Evolutionary conservation across 75 land plant genomes (phyloP).

Genomic region (Pinus albicaulis): DNA sequence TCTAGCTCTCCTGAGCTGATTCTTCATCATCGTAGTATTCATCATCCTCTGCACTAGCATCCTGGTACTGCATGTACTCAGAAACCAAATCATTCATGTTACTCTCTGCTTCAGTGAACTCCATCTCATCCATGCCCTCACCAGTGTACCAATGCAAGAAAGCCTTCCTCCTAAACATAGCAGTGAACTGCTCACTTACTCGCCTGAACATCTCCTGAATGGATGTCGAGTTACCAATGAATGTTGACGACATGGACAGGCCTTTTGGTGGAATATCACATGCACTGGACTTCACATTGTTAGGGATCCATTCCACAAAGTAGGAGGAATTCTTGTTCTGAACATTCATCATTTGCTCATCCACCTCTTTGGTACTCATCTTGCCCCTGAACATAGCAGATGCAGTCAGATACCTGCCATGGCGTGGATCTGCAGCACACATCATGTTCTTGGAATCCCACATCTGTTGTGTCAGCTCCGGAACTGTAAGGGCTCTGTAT

Average conservation of each 20-base stretch:
- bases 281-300: slow-evolving; percentile 43
- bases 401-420: slow-evolving; percentile 43
- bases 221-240: slow-evolving; percentile 31
- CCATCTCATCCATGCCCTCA: too few relatives aligned
- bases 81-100: slow-evolving; percentile 43
- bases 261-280: slow-evolving; percentile 43
- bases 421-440: slow-evolving; percentile 57
- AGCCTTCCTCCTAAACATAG: slow-evolving; percentile 27
- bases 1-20: slow-evolving; percentile 1
- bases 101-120: slow-evolving; percentile 1
- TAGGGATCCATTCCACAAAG: slow-evolving; percentile 49
- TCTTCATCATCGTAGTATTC: slow-evolving; percentile 32
- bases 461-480: slow-evolving; percentile 60
- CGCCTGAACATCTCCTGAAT: slow-evolving; percentile 52
- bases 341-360: slow-evolving; percentile 43
- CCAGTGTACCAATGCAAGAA: too few relatives aligned
- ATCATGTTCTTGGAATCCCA: slow-evolving; percentile 71
- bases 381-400: slow-evolving; percentile 47
- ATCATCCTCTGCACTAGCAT: slow-evolving; percentile 25
- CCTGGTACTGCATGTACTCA: slow-evolving; percentile 42
- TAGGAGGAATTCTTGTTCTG: slow-evolving; percentile 54
- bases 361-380: slow-evolving; percentile 37
- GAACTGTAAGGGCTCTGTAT: slow-evolving; percentile 45
- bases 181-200: slow-evolving; percentile 43
- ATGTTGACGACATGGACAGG: slow-evolving; percentile 31